phyloP scores from a whole-genome alignment of 306 rosid species.

The Astragalus glycyphyllos region DNA sequence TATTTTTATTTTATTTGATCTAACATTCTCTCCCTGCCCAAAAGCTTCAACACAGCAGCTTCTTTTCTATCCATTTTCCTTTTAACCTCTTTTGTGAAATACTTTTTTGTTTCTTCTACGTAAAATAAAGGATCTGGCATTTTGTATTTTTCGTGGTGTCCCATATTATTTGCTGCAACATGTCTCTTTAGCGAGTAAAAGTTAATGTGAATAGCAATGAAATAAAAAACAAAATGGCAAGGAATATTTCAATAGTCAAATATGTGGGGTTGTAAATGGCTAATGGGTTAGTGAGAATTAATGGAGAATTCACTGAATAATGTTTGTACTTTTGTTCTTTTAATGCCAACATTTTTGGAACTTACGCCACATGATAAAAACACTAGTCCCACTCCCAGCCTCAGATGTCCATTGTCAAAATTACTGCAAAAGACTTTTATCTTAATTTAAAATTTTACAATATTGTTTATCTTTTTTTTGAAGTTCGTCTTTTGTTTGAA shows the following conservation, averaged over 20 bases:
- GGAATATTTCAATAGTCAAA: conserved; percentile 47
- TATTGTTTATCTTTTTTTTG: too few relatives aligned
- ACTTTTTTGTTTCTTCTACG: conserved; percentile 10
- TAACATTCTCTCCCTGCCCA: conserved; percentile 6
- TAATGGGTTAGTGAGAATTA: conserved; percentile 29
- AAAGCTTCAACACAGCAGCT: background rate
- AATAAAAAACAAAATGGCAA: background rate
- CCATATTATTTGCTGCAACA: background rate
- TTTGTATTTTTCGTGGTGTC: conserved; percentile 14
- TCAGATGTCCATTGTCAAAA: too few relatives aligned
- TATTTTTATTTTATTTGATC: background rate
- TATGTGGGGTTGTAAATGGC: conserved; percentile 43
- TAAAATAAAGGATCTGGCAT: conserved; percentile 5
- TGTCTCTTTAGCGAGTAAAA: conserved; percentile 22
- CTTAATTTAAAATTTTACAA: too few relatives aligned
- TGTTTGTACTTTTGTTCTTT: conserved; percentile 52
- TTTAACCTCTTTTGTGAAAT: background rate
- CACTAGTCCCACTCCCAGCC: background rate
- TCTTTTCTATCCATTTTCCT: background rate
- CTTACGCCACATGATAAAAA: conserved; percentile 29
- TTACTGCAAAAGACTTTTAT: too few relatives aligned
- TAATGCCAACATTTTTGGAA: conserved; percentile 41
- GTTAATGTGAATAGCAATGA: conserved; percentile 11
- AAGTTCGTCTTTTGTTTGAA: too few relatives aligned
- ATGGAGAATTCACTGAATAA: conserved; percentile 38